Evolutionary conservation across 768 basidiomycete genomes (phyloP).

Genomic region (Leccinum broughii): DNA sequence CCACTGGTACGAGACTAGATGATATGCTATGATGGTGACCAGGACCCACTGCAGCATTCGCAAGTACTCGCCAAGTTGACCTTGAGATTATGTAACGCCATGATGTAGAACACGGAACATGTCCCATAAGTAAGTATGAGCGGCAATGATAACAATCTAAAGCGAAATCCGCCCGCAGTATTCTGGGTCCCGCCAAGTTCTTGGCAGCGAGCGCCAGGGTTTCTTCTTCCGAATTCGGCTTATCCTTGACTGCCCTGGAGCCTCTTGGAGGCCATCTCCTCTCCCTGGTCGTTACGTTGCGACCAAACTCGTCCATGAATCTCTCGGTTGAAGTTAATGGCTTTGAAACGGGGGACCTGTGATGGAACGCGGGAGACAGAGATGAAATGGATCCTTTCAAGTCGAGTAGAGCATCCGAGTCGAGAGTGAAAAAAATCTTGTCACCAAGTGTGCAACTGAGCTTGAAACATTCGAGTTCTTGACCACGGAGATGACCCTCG

Average conservation of each 20-base stretch:
- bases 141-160: background rate
- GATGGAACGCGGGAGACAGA: background rate
- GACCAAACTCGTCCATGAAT: background rate
- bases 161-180: background rate
- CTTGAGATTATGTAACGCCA: background rate
- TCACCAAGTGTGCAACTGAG: background rate
- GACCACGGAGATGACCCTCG: conserved; percentile 1
- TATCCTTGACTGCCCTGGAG: conserved; percentile 2
- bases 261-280: background rate
- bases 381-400: background rate
- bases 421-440: conserved; percentile 1
- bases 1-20: too few relatives aligned
- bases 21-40: too few relatives aligned
- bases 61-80: background rate
- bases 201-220: background rate
- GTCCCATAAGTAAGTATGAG: background rate
- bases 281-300: background rate
- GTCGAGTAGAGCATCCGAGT: background rate
- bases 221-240: conserved; percentile 1
- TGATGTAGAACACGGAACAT: background rate
- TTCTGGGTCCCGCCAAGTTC: background rate
- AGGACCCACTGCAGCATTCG: too few relatives aligned
- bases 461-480: background rate
- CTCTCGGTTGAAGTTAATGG: conserved; percentile 1
- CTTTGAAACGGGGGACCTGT: background rate